Base-by-base conservation (phyloP, 306 rosid genomes). In the Comarum palustre region DNA sequence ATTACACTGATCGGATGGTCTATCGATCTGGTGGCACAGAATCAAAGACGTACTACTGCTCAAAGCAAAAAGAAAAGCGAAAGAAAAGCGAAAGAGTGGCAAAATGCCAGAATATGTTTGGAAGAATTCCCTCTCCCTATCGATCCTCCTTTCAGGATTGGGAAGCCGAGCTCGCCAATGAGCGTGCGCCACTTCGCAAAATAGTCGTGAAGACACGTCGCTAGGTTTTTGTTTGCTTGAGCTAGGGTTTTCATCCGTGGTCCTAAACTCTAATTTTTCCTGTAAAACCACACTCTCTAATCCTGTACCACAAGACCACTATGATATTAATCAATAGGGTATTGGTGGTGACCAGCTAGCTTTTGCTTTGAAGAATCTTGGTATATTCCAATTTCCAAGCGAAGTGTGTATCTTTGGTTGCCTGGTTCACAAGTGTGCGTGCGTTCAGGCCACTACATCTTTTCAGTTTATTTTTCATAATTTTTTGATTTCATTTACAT, bases 1-100 rank as follows among this genome's bases (percentile, higher is more conserved):
- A 80, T 80, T 82, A 69, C 84, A 79, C 31, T 82, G 85, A 86
- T 89, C 82, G 88, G 96, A 77, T 81, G 67, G 80, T 78, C 73
- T 77, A 82, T 80, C 73, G 76, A 82, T 80, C 68, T 71, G 86
- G 83, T 84, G 86, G 79, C 79, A 82, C 86, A 68, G 75, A 81
- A 84, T 79, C 73, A 77, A 75, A 75, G 75, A 80, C n/a, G n/a
- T n/a, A n/a, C 22, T 32, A 29, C 22, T 6, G 8, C 69, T 57
- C 39, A 48, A 77, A 66, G 27, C 46, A 46, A 63, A 46, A 63
- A 13, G 14, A 20, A 45, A 22, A 14, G 14, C 32, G 24, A 47
- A 69, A n/a, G 14, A 13, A 45, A 46, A 58, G 15, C n/a, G 8
- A 31, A 5, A 14, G 42, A 5, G 52, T 24, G 64, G 70, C 34